Base-by-base conservation (phyloP, 768 basidiomycete species). In the Saitozyma sp. region DNA sequence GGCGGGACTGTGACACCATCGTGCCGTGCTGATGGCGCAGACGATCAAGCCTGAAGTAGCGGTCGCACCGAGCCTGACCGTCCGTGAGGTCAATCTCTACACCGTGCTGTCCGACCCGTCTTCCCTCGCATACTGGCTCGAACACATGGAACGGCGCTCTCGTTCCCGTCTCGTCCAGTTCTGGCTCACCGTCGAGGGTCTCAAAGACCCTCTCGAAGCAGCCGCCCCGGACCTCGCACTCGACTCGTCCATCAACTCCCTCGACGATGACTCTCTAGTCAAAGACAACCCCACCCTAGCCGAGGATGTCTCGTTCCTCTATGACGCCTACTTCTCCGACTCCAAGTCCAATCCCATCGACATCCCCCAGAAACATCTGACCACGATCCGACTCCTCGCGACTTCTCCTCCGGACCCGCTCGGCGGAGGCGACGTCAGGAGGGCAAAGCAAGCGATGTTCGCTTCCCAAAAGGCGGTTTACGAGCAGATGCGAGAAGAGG, bases 181-280 rank as follows among this genome's bases (percentile, higher is more conserved):
- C 80, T 98, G 95, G 95, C 83, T 98, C 1, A 92, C 92, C 0
- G 91, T 97, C 2, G 93, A 99, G 80, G 92, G 91, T 61, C 95
- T 98, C 84, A 97, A 97, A 81, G 92, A 95, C 68, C 96, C 96
- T 0, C 80, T 99, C 37, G 94, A 96, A 78, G 85, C 86, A 2
- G 84, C 58, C 41, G 70, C 63, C 9, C 58, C 89, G 6, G 88
- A 92, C 67, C 83, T 83, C 11, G 80, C 73, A 9, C 61, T 70
- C 2, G 76, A 82, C 13, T 80, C 72, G 9, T 56, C 69, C 3
- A 75, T 82, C 29, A 63, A 41, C 86, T 86, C 55, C 87, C 86
- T 13, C 87, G 87, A 39, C 85, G 86, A 48, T 83, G 84, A 55
- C 84, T 20, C 40, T 39, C 50, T 40, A 41, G 87, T 52, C 84